A percentile compares a stretch with the other conserved stretches of the same genome.
These are phyloP conservation scores for Canariomyces notabilis DNA, from an alignment of 2,329 filamentous ascomycete species.

Conservation along the genomic window DNA sequence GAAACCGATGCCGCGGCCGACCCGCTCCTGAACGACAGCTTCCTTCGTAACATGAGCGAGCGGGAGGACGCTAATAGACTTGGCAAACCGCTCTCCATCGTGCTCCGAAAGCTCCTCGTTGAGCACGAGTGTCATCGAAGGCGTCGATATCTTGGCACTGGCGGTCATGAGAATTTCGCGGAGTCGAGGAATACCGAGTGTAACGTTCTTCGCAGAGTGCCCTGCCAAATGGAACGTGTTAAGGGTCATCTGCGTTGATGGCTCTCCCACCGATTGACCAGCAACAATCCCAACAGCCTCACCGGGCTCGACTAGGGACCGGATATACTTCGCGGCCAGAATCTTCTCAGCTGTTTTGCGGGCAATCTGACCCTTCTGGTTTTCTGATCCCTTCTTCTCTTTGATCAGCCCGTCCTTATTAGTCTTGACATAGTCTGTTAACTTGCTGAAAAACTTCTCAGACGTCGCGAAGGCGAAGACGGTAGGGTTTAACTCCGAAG, in stretches of 20 bases:
- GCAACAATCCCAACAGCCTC: slow-evolving; percentile 97
- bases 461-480: slow-evolving; percentile 81
- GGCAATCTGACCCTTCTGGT: slow-evolving; percentile 38
- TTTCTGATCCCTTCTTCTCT: slow-evolving; percentile 41
- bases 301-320: slow-evolving; percentile 86
- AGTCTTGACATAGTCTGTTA: slow-evolving; percentile 71
- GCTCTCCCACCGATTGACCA: slow-evolving; percentile 93
- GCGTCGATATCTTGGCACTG: slow-evolving; percentile 81
- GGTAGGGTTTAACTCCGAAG: slow-evolving; percentile 67
- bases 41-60: slow-evolving; percentile 80
- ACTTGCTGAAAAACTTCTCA: slow-evolving; percentile 71
- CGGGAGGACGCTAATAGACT: slow-evolving; percentile 82
- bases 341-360: slow-evolving; percentile 78
- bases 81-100: slow-evolving; percentile 75
- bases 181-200: slow-evolving; percentile 92
- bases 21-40: slow-evolving; percentile 72
- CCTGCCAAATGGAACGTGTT: slow-evolving; percentile 99
- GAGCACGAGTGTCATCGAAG: slow-evolving; percentile 79
- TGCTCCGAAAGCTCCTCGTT: slow-evolving; percentile 64
- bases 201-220: slow-evolving; percentile 97
- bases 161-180: slow-evolving; percentile 99
- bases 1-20: slow-evolving; percentile 65
- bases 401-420: slow-evolving; percentile 62
- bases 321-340: slow-evolving; percentile 87
- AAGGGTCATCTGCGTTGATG: slow-evolving; percentile 97